A percentile compares a stretch with the other conserved stretches of the same genome.
These are phyloP conservation scores for Umbelopsis ramanniana DNA, from an alignment of 192 early-diverging fungal genomes.

Conservation along the genomic window DNA sequence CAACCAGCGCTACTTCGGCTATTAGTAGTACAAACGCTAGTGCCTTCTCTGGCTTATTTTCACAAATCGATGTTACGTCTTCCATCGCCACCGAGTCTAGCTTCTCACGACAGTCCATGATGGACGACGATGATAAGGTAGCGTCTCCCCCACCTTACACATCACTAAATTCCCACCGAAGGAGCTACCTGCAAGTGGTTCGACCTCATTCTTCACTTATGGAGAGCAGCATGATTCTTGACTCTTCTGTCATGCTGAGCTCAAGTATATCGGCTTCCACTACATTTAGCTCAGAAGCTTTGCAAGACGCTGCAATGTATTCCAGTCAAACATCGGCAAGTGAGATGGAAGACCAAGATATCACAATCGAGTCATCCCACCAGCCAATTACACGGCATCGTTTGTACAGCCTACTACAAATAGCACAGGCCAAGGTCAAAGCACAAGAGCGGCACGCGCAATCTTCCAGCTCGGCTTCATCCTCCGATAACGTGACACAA, in stretches of 20 bases:
- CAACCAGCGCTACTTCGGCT: not conserved
- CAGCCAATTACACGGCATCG: not conserved
- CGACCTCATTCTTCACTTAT: slow-evolving; percentile 7
- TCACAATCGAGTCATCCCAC: slow-evolving; percentile 1
- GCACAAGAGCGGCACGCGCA: slow-evolving; percentile 17
- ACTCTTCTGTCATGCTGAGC: slow-evolving; percentile 12
- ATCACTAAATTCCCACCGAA: not conserved
- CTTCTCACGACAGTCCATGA: slow-evolving; percentile 5
- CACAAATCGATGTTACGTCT: slow-evolving; percentile 15
- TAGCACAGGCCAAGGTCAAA: slow-evolving; percentile 12
- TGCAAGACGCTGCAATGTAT: not conserved
- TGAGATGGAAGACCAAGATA: slow-evolving; percentile 10
- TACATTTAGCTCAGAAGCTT: not conserved
- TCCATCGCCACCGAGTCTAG: slow-evolving; percentile 9
- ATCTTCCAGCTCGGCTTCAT: slow-evolving; percentile 12
- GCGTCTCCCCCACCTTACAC: slow-evolving; percentile 9
- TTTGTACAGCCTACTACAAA: slow-evolving; percentile 1
- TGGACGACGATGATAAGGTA: slow-evolving; percentile 12
- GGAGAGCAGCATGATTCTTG: slow-evolving; percentile 3
- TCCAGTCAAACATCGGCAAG: not conserved
- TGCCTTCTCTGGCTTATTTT: slow-evolving; percentile 12
- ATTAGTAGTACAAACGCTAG: slow-evolving; percentile 13
- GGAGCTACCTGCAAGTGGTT: slow-evolving; percentile 5
- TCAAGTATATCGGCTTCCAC: slow-evolving; percentile 12
- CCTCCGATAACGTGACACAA: slow-evolving; percentile 17